These are phyloP conservation scores for Jaapia argillacea DNA, from an alignment of 768 basidiomycete genomes.

Conservation along the genomic window DNA sequence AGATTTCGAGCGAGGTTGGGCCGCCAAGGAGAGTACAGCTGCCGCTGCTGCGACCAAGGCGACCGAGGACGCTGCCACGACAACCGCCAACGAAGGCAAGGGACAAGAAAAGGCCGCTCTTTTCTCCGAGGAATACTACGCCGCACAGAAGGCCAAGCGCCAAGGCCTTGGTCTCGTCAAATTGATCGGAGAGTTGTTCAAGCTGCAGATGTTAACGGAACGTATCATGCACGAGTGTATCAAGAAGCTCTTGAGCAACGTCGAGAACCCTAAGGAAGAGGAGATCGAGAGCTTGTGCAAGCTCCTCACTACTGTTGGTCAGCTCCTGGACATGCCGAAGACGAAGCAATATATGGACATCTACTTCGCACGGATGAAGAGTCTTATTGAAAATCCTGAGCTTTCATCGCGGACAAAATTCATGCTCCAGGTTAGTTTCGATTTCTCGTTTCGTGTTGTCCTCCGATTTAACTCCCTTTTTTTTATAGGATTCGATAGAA, in stretches of 20 bases:
- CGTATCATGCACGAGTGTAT: slow-evolving; percentile 43
- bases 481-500: slow-evolving; percentile 76
- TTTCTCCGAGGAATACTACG: slow-evolving; percentile 44
- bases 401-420: slow-evolving; percentile 27
- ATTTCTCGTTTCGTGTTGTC: not conserved
- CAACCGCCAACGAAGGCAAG: slow-evolving; percentile 16
- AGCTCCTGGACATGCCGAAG: slow-evolving; percentile 29
- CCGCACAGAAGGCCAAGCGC: slow-evolving; percentile 44
- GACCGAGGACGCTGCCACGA: slow-evolving; percentile 30
- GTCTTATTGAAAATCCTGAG: slow-evolving; percentile 14
- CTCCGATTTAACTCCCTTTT: slow-evolving; percentile 1
- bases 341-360: slow-evolving; percentile 29
- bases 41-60: slow-evolving; percentile 34
- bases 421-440: slow-evolving; percentile 34
- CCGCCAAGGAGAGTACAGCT: slow-evolving; percentile 30
- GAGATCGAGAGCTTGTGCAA: slow-evolving; percentile 44
- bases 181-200: slow-evolving; percentile 45
- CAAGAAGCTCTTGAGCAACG: slow-evolving; percentile 35
- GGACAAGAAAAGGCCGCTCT: slow-evolving; percentile 28
- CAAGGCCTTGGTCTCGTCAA: slow-evolving; percentile 41
- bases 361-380: slow-evolving; percentile 33
- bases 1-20: slow-evolving; percentile 44
- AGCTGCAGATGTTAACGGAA: slow-evolving; percentile 38
- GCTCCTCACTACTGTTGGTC: slow-evolving; percentile 37
- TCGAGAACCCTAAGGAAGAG: slow-evolving; percentile 40